Conservation (phyloP, 225 moss, liverwort and hornwort genomes). For the Pseudoscleropodium purum region DNA sequence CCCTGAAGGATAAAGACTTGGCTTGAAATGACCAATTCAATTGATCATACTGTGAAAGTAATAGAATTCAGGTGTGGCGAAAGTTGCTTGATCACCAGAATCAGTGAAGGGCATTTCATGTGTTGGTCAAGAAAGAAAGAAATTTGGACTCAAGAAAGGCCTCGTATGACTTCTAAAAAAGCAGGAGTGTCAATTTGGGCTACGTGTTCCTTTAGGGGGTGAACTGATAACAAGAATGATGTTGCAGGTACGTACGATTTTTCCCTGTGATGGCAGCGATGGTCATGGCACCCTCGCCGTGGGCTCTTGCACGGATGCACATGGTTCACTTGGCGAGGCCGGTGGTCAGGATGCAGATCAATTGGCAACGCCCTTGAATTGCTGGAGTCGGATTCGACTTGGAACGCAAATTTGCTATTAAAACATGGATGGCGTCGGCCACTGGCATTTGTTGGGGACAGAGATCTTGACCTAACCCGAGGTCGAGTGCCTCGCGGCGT, state of each 20-base stretch:
- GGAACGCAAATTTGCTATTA: background rate
- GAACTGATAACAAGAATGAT: background rate
- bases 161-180: background rate
- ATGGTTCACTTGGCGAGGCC: background rate
- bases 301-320: constrained; percentile 4
- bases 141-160: too few relatives aligned
- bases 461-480: background rate
- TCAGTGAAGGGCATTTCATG: background rate
- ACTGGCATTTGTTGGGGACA: background rate
- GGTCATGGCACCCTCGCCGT: constrained; percentile 22
- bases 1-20: background rate
- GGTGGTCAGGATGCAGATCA: constrained; percentile 19
- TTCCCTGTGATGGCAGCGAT: constrained; percentile 32
- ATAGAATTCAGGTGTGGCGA: background rate
- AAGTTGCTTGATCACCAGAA: background rate
- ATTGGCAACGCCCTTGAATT: constrained; percentile 24
- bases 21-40: background rate
- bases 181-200: background rate
- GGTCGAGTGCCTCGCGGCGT: constrained; percentile 18
- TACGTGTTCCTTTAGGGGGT: background rate
- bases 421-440: background rate
- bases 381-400: background rate
- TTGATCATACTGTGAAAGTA: background rate
- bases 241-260: background rate
- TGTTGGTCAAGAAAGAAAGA: background rate